phyloP scores from a whole-genome alignment of 2,329 filamentous ascomycete genomes.

The Bertia moriformis region DNA sequence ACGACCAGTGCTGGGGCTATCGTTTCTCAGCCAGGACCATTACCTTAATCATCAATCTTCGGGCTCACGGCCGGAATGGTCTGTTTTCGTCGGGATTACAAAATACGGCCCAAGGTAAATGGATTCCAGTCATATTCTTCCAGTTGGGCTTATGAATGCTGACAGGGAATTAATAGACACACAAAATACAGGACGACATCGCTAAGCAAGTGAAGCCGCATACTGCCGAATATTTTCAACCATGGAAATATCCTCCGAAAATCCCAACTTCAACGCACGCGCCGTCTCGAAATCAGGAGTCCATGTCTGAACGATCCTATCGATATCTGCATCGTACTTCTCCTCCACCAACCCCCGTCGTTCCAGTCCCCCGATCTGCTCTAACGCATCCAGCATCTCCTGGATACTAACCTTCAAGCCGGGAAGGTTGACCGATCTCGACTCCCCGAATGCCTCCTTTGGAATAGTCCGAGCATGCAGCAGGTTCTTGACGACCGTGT shows the following conservation, averaged over 20 bases:
- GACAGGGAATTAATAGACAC: no score
- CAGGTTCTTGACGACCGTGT: slow-evolving; percentile 27
- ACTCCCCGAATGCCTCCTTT: slow-evolving; percentile 19
- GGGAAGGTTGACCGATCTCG: slow-evolving; percentile 33
- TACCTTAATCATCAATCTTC: no score
- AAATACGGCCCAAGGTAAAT: no score
- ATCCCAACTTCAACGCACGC: slow-evolving; percentile 10
- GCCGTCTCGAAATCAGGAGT: not conserved
- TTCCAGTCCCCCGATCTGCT: slow-evolving; percentile 29
- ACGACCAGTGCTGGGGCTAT: no score
- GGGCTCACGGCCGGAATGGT: no score
- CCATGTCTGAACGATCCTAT: slow-evolving; percentile 24
- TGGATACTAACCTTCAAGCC: slow-evolving; percentile 35
- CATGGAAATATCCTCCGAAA: slow-evolving; percentile 22
- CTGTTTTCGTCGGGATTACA: no score
- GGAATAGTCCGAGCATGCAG: slow-evolving; percentile 24
- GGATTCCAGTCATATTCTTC: no score
- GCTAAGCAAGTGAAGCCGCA: slow-evolving; percentile 9
- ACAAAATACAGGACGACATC: no score
- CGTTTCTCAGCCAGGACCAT: no score
- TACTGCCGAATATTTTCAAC: slow-evolving; percentile 21
- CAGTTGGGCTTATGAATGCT: no score
- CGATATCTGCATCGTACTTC: slow-evolving; percentile 26
- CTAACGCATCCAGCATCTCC: slow-evolving; percentile 34
- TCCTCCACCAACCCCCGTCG: slow-evolving; percentile 27